Base-by-base conservation (phyloP, 2,329 filamentous ascomycete genomes). In the Fusarium pseudonygamai region DNA sequence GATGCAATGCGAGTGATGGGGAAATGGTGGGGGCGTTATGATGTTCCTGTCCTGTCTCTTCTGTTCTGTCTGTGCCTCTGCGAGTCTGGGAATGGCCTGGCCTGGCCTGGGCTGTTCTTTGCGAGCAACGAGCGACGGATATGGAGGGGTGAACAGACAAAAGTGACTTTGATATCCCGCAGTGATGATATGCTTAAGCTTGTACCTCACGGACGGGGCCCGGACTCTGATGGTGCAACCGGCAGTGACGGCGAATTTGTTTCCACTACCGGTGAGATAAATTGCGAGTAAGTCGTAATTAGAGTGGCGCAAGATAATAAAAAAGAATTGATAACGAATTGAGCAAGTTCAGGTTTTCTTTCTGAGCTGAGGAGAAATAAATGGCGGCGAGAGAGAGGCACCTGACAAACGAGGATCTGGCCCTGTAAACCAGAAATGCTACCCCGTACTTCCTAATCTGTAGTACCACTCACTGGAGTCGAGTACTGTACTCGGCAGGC, bases 201-300 rank as follows among this genome's bases (percentile, higher is more conserved):
- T 73, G 73, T 73, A 73, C 71, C 71, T 50, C 58, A 46, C 61
- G 50, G 50, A 64, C 58, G 42, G 67, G 46, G 62, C 36, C 66
- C 49, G 34, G 62, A 40, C 53, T 69, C 34, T 45, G 40, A 52
- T 71, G 53, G 71, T 71, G 71, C 67, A 74, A 73, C 67, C 71
- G 52, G 43, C 65, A 53, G 64, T 60, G 37, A 45, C 67, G 57
- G 49, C 66, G 56, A 26, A 59, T 64, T 37, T 61, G 56, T 68
- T 46, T 45, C 56, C 63, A 68, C 71, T 60, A 71, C 49, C 30
- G 42, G 49, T 47, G 15, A 47, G 65, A 47, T 52, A 34, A 34
- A 55, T 49, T 50, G 42, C 40, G 45, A 45, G 43, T 32, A 37
- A 59, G 52, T 62, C 39, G 32, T 40, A 24, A 37, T 40, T 57